These are phyloP conservation scores for Nepenthes alata DNA, from an alignment of 179 eudicot species.

Conservation along the genomic window DNA sequence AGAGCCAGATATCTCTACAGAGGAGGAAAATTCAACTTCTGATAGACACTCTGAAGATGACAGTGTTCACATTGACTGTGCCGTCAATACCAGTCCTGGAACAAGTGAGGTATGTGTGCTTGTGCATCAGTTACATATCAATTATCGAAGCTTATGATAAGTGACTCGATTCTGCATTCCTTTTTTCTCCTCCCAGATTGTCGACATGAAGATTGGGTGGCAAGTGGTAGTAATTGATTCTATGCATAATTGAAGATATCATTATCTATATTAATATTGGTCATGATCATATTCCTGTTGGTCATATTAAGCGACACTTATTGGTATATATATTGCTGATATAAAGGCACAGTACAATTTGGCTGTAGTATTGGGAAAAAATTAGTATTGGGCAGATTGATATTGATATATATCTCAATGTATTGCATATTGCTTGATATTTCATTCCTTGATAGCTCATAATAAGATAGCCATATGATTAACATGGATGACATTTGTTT, in stretches of 20 bases:
- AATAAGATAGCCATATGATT: too few species aligned
- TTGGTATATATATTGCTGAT: too few species aligned
- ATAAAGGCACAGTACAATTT: not conserved
- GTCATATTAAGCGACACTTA: too few species aligned
- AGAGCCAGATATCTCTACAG: constrained; percentile 29
- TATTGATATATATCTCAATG: not conserved
- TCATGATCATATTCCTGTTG: too few species aligned
- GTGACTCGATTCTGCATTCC: not conserved
- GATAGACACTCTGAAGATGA: constrained; percentile 30
- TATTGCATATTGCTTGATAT: too few species aligned
- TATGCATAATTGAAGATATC: too few species aligned
- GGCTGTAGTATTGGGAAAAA: not conserved
- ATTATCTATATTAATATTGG: too few species aligned
- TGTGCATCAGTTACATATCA: not conserved
- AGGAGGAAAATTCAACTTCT: constrained; percentile 19
- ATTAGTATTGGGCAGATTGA: not conserved
- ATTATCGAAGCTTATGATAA: not conserved
- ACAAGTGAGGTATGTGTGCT: constrained; percentile 59
- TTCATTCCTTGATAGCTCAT: too few species aligned
- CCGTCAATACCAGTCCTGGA: constrained; percentile 70
- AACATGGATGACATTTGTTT: too few species aligned
- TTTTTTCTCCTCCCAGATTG: not conserved
- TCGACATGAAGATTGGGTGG: not conserved
- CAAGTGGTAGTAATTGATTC: not conserved
- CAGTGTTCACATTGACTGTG: constrained; percentile 48